Conservation (phyloP, 2,329 filamentous ascomycete genomes). For the Cladosporium sp. region DNA sequence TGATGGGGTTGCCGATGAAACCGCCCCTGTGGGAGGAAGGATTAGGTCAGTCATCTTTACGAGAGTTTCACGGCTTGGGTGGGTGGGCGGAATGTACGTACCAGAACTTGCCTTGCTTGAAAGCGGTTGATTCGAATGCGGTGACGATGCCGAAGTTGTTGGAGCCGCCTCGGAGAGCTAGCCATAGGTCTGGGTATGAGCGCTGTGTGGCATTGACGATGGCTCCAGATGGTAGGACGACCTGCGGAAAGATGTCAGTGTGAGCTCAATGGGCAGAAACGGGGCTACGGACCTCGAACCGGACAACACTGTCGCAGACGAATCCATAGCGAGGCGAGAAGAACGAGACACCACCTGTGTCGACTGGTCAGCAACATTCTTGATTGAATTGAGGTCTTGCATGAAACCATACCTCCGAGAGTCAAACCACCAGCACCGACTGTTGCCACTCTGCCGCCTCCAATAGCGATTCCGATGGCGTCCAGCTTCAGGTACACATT, state of each 20-base stretch:
- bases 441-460: constrained; percentile 46
- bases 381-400: not conserved
- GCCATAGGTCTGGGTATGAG: constrained; percentile 51
- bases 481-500: constrained; percentile 47
- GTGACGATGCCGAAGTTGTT: constrained; percentile 49
- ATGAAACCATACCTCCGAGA: constrained; percentile 33
- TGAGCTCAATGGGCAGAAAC: not conserved
- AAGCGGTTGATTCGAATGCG: constrained; percentile 41
- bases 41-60: not conserved
- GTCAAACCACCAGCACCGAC: constrained; percentile 49
- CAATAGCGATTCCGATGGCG: constrained; percentile 41
- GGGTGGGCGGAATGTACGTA: not conserved
- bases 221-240: constrained; percentile 43
- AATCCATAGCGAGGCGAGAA: constrained; percentile 51
- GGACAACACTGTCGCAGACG: constrained; percentile 40
- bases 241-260: constrained; percentile 20
- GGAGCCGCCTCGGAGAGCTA: constrained; percentile 47
- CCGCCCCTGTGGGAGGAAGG: constrained; percentile 18
- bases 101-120: constrained; percentile 28
- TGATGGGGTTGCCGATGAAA: constrained; percentile 49
- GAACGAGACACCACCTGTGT: constrained; percentile 47
- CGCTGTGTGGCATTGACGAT: constrained; percentile 42
- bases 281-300: constrained; percentile 39
- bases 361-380: not conserved
- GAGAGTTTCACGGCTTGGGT: no score